phyloP scores from a whole-genome alignment of 2,329 filamentous ascomycete species.

The Triangularia setosa region DNA sequence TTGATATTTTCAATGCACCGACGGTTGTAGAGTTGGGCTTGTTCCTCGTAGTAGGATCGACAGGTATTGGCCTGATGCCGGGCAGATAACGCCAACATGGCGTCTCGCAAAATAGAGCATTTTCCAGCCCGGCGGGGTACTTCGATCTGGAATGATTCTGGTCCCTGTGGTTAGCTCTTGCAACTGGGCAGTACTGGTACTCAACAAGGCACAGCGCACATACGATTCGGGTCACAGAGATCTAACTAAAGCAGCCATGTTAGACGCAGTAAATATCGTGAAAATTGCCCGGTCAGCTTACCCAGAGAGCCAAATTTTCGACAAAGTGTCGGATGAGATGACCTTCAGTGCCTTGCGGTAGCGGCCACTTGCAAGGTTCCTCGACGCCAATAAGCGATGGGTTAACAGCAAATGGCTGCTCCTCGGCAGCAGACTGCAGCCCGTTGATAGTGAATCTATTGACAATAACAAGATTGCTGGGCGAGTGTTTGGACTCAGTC shows the following conservation, averaged over 20 bases:
- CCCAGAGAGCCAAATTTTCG: constrained; percentile 35
- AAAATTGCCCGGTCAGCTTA: too few species aligned
- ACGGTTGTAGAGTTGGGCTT: constrained; percentile 50
- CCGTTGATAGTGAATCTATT: constrained; percentile 7
- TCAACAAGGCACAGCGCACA: not conserved
- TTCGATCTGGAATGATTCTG: constrained; percentile 48
- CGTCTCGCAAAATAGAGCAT: constrained; percentile 51
- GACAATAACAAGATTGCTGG: constrained; percentile 12
- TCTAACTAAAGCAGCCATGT: too few species aligned
- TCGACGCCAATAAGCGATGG: not conserved
- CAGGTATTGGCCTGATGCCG: constrained; percentile 48
- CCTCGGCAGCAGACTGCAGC: not conserved
- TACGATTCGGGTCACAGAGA: constrained; percentile 35
- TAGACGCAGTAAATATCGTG: too few species aligned
- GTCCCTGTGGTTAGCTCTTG: not conserved
- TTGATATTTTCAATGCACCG: constrained; percentile 48
- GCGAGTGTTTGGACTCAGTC: not conserved
- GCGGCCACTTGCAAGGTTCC: constrained; percentile 25
- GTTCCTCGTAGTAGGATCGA: constrained; percentile 39
- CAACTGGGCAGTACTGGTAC: not conserved
- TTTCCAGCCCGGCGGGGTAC: constrained; percentile 50
- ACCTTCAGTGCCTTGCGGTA: constrained; percentile 28
- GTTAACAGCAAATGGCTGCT: not conserved
- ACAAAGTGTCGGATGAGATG: constrained; percentile 33
- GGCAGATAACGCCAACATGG: constrained; percentile 54